These are phyloP conservation scores for Lachancea meyersii DNA, from an alignment of 805 yeast genomes.

Conservation along the genomic window DNA sequence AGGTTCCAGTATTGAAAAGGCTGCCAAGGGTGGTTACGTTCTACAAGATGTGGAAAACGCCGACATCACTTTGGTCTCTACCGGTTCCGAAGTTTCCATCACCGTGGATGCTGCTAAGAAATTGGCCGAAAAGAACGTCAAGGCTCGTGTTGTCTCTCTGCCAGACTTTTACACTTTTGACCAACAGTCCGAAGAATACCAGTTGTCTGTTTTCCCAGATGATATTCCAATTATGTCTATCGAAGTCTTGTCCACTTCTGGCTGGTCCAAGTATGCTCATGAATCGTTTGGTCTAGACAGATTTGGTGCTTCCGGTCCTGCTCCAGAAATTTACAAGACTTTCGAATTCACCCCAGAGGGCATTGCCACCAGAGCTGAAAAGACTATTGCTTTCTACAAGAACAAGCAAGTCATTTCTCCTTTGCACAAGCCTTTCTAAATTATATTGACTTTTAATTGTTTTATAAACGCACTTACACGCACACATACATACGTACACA, in stretches of 20 bases:
- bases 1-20: slow-evolving; percentile 88
- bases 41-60: slow-evolving; percentile 51
- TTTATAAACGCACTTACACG: too few relatives aligned
- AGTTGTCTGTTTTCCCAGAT: slow-evolving; percentile 84
- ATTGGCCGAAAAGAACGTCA: slow-evolving; percentile 56
- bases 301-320: slow-evolving; percentile 96
- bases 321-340: slow-evolving; percentile 69
- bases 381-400: slow-evolving; percentile 77
- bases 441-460: too few relatives aligned
- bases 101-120: slow-evolving; percentile 77
- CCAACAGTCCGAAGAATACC: slow-evolving; percentile 73
- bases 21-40: slow-evolving; percentile 91
- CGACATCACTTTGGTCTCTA: slow-evolving; percentile 71
- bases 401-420: slow-evolving; percentile 69
- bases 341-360: slow-evolving; percentile 93
- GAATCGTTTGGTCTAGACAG: slow-evolving; percentile 92
- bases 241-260: slow-evolving; percentile 85
- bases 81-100: slow-evolving; percentile 88
- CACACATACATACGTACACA: too few relatives aligned
- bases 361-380: slow-evolving; percentile 75
- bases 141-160: slow-evolving; percentile 79
- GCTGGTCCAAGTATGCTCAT: slow-evolving; percentile 94
- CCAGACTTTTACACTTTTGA: slow-evolving; percentile 93
- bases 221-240: slow-evolving; percentile 89
- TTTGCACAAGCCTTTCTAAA: slow-evolving; percentile 68